Evolutionary conservation across 2,329 filamentous ascomycete genomes (phyloP), one percentile per base, ranked within the genome.

Genomic region (Bipolaris victoriae): DNA sequence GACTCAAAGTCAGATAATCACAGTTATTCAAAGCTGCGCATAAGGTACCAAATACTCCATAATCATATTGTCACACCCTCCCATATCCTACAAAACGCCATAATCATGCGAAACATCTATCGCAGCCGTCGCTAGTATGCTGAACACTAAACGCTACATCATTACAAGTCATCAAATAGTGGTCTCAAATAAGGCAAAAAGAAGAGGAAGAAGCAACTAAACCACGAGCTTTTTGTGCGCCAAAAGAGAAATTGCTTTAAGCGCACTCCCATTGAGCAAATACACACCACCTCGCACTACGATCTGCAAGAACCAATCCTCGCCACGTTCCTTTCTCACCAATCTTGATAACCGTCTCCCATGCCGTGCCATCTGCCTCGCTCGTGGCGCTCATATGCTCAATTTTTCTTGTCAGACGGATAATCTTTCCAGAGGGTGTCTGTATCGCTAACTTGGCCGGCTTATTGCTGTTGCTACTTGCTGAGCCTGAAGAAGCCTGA

Each of bases 371-470:
- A 64, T 92, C 87, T 39, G 86, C 87, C 51, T 89, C 88, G 2
- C 83, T 82, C 43, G 61, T 72, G 56, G 63, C 73, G 59, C 80
- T 82, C 71, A 82, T 84, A 68, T 84, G 82, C 62, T 92, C 89
- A 67, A 88, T 90, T 80, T 94, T 94, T 66, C 90, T 83, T 82
- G 92, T 92, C 71, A 96, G 82, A 51, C 95, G 84, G 57, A 98
- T 85, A 66, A 99, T 98, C 80, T 98, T 98, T 60, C 96, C 95
- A 29, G 89, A 90, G 0, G 95, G 95, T 5, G 90, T 92, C 78
- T 99, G 95, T 54, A 99, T 94, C 0, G 95, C 95, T 52, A 99
- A 78, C 77, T 99, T 99, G 5, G 95, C 95, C 2, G 95, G 94
- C 76, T 99, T 99, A 31, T 77, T 79, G 22, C 81, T 79, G 22